Base-by-base conservation (phyloP, 768 basidiomycete species). In the Podaxis rugospora region DNA sequence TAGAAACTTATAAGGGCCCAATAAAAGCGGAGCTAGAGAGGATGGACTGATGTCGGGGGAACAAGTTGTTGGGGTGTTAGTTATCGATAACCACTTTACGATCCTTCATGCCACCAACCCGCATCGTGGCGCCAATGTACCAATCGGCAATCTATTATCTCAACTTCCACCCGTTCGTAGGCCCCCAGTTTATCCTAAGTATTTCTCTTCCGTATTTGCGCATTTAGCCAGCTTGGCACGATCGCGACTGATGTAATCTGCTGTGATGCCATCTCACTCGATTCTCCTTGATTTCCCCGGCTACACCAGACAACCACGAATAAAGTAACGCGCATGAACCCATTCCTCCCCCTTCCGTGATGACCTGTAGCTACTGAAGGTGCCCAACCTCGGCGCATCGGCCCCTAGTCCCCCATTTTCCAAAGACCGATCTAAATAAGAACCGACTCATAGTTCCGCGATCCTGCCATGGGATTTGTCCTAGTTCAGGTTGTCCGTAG, bases 31-130 rank as follows among this genome's bases (percentile, higher is more conserved):
- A 63, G 59, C 52, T 69, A 65, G 66, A 64, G 63, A 65, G 59
- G 64, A 59, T 62, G 66, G 67, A 65, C 23, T 59, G 67, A 61
- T 66, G 53, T 66, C 62, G 68, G 66, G 62, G 65, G 60, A 64
- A 59, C 55, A 56, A 55, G 25, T 55, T 49, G 63, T 63, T 56
- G 60, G 61, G 62, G 62, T 32, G 7, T 9, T 32, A 6, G 32
- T 63, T 67, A 72, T 72, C 71, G 71, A 72, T 72, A 69, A 68
- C 66, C 63, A 23, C 37, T 25, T 25, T 49, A 14, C 27, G 27
- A 13, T 13, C 11, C 25, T 49, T 18, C 47, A 23, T 9, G 10
- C 47, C 23, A 44, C 10, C 39, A 40, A 40, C 4, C 39, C 54
- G 44, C 25, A 42, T 55, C 51, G 27, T 52, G 51, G 51, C 27